These are phyloP conservation scores for Drechslera avenae DNA, from an alignment of 2,329 filamentous ascomycete genomes.

Conservation along the genomic window DNA sequence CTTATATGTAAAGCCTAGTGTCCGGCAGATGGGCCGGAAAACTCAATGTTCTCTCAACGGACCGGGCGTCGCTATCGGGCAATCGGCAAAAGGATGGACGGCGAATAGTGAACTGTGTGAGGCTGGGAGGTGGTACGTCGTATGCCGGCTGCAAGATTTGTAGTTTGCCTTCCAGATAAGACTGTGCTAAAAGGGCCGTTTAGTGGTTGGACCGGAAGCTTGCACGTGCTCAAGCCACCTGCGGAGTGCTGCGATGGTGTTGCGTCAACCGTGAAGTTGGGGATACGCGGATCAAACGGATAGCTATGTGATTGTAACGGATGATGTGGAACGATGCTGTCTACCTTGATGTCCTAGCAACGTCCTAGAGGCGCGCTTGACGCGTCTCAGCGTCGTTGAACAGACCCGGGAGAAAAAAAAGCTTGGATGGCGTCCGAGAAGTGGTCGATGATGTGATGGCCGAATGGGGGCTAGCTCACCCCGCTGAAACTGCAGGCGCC, in stretches of 20 bases:
- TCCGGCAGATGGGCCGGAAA: conserved; percentile 3
- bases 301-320: not conserved
- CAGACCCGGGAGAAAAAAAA: not conserved
- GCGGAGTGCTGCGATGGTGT: not conserved
- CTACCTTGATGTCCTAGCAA: not conserved
- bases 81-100: conserved; percentile 18
- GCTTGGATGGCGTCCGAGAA: conserved; percentile 9
- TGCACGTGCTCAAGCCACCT: conserved; percentile 26
- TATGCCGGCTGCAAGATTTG: conserved; percentile 33
- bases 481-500: conserved; percentile 13
- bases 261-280: not conserved
- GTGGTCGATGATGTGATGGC: conserved; percentile 19
- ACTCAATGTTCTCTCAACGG: conserved; percentile 1
- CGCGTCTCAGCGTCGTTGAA: not conserved
- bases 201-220: conserved; percentile 27
- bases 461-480: conserved; percentile 15
- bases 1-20: conserved; percentile 7
- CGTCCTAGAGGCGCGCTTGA: not conserved
- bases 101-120: conserved; percentile 8
- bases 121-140: conserved; percentile 12
- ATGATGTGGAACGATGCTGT: not conserved
- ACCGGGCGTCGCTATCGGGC: conserved; percentile 4
- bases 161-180: conserved; percentile 38
- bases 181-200: conserved; percentile 27
- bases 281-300: not conserved